Base-by-base conservation (phyloP, 2,329 filamentous ascomycete species). In the Allantophomopsis cytisporea region DNA sequence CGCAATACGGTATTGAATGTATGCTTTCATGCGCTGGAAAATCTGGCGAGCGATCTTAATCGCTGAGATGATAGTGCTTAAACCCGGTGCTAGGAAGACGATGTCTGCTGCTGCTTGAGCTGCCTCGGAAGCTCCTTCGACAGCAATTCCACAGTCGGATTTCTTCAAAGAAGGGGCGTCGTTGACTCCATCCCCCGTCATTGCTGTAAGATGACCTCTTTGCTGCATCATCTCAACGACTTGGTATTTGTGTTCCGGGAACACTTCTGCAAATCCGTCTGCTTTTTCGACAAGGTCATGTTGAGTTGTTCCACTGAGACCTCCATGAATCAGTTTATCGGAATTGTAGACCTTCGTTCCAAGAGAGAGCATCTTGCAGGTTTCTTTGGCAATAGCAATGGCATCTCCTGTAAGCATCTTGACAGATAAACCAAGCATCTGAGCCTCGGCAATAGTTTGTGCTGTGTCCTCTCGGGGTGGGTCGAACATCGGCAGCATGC, bases 141-240 rank as follows among this genome's bases (percentile, higher is more conserved):
- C 86, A 47, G 86, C 87, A 65, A 94, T 94, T 73, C 86, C 87
- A 54, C 85, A 93, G 64, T 94, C 85, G 21, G 86, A 87, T 71
- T 89, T 93, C 71, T 93, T 93, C 59, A 94, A 69, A 14, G 85
- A 93, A 46, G 86, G 84, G 54, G 86, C 86, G 60, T 94, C 86
- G 68, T 94, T 94, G 66, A 93, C 86, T 74, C 86, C 86, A 52
- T 94, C 87, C 73, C 86, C 86, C 65, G 86, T 94, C 86, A 94
- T 94, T 60, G 86, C 87, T 64, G 93, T 86, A 37, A 94, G 76
- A 66, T 93, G 88, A 50, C 86, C 86, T 76, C 86, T 83, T 68
- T 89, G 83, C 66, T 94, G 86, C 42, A 94, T 73, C 57, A 93
- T 94, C 66, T 93, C 85, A 54, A 94, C 86, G 63, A 91, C 84